A percentile compares a stretch with the other conserved stretches of the same genome.
These are phyloP conservation scores for Citrullus mucosospermus DNA, from an alignment of 306 rosid genomes.

Conservation along the genomic window DNA sequence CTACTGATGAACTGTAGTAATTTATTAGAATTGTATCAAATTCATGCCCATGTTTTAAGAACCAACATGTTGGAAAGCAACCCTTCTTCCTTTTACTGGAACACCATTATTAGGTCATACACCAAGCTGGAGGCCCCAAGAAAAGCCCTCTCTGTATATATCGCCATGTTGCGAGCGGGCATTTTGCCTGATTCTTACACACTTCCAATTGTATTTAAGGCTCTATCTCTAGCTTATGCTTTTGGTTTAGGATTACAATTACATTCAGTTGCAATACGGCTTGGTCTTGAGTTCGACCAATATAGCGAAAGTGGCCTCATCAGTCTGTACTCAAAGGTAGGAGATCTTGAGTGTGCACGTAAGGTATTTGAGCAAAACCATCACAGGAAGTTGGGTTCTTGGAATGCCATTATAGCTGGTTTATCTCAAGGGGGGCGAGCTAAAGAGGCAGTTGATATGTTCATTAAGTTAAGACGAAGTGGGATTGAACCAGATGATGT, in stretches of 20 bases:
- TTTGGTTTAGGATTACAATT: conserved; percentile 37
- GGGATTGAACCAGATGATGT: conserved; percentile 51
- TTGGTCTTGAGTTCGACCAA: conserved; percentile 46
- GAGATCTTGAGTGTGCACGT: conserved; percentile 42
- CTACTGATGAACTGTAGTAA: conserved; percentile 46
- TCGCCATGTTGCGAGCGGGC: conserved; percentile 36
- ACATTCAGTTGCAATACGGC: conserved; percentile 36
- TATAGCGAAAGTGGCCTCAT: conserved; percentile 63
- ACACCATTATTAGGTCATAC: conserved; percentile 51
- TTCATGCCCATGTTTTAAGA: conserved; percentile 29
- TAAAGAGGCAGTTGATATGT: conserved; percentile 34
- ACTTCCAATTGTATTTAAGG: conserved; percentile 52
- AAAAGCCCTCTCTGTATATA: conserved; percentile 28
- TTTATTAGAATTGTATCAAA: conserved; percentile 21
- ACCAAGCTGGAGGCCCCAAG: conserved; percentile 32
- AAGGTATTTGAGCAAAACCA: conserved; percentile 54
- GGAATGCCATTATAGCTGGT: conserved; percentile 60
- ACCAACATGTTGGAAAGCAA: conserved; percentile 29
- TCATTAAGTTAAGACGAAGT: conserved; percentile 28
- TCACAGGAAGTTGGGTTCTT: conserved; percentile 58
- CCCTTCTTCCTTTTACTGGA: conserved; percentile 51
- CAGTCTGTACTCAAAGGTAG: conserved; percentile 35
- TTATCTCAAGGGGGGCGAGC: conserved; percentile 47
- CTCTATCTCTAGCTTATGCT: conserved; percentile 25
- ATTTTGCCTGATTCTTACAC: conserved; percentile 51